Evolutionary conservation across 345 rosid genomes (phyloP), one percentile per base, ranked within the genome.

Genomic region (Bretschneidera sinensis): DNA sequence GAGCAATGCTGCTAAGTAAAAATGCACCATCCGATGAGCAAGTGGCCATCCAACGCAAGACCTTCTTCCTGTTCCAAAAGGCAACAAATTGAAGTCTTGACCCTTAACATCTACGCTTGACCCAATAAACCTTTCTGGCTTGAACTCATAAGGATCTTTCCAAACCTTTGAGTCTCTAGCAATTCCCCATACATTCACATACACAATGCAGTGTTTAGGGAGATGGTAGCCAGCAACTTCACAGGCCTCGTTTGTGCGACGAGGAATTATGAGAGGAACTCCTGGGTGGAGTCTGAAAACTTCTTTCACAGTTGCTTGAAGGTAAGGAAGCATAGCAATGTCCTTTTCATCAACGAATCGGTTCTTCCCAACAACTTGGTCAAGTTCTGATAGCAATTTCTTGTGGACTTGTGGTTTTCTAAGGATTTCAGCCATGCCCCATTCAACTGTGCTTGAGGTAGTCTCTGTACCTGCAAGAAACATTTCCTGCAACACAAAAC

Each of bases 41-140:
- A 68, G 69, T 0, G 59, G 54, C 62, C 66, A 70, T 3, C 79
- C 76, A 0, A 70, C 75, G 22, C 75, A 75, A 21, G 73, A 71
- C 57, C 79, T 63, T 47, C 76, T 60, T 14, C 79, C 79, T 0
- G 79, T 20, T 14, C 79, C 88, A 28, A 83, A 83, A 0, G 85
- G 88, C 48, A 80, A 55, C 51, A 83, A 65, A 16, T 68, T 71
- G 17, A 69, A 75, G 69, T 80, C 79, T 66, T 79, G 78, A 0
- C 79, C 79, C 57, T 67, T 66, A n/a, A 55, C 69, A 6, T 67
- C 69, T 2, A 67, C 15, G 8, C 31, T 49, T 50, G 23, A 33
- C 45, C 63, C 73, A 11, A 72, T 19, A 47, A 67, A 62, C 65
- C 76, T 67, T 47, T 72, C 69, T 0, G 76, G 76, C n/a, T 31